Conservation (phyloP, 2,329 filamentous ascomycete species). For the Nannizzia gypsea region DNA sequence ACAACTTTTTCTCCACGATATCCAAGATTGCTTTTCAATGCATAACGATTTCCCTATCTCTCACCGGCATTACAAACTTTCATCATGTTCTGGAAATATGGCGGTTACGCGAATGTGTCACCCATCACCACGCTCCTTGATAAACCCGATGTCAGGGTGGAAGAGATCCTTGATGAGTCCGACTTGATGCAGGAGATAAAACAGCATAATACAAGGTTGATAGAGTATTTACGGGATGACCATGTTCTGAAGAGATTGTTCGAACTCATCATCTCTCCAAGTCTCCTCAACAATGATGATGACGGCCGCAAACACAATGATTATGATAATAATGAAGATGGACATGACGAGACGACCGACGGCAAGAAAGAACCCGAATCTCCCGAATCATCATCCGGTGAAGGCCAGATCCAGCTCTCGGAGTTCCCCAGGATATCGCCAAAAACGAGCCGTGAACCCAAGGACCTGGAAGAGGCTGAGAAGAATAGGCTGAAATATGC, state of each 20-base stretch:
- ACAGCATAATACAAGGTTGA: slow-evolving; percentile 93
- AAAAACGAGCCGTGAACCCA: slow-evolving; percentile 22
- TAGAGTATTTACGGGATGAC: slow-evolving; percentile 87
- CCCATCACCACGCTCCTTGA: slow-evolving; percentile 94
- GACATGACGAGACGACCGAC: slow-evolving; percentile 20
- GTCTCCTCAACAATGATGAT: slow-evolving; percentile 38
- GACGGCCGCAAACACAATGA: slow-evolving; percentile 33
- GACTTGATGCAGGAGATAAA: slow-evolving; percentile 97
- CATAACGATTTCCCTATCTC: slow-evolving; percentile 3
- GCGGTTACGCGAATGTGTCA: slow-evolving; percentile 94
- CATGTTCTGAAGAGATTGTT: slow-evolving; percentile 72
- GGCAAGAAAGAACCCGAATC: slow-evolving; percentile 22
- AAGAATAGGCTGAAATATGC: slow-evolving; percentile 89
- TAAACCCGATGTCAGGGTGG: slow-evolving; percentile 84
- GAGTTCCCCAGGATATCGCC: slow-evolving; percentile 36
- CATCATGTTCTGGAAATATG: slow-evolving; percentile 99
- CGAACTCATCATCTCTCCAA: slow-evolving; percentile 79
- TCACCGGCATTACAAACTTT: slow-evolving; percentile 7
- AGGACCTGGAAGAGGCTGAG: slow-evolving; percentile 60
- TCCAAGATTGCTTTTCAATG: not conserved
- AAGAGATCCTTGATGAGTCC: slow-evolving; percentile 90
- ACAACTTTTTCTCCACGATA: not conserved
- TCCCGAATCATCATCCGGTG: slow-evolving; percentile 36
- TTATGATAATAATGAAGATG: slow-evolving; percentile 16
- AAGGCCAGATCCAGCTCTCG: slow-evolving; percentile 20